Evolutionary conservation across 2,329 filamentous ascomycete species (phyloP).

Genomic region (Cercospora janseana): DNA sequence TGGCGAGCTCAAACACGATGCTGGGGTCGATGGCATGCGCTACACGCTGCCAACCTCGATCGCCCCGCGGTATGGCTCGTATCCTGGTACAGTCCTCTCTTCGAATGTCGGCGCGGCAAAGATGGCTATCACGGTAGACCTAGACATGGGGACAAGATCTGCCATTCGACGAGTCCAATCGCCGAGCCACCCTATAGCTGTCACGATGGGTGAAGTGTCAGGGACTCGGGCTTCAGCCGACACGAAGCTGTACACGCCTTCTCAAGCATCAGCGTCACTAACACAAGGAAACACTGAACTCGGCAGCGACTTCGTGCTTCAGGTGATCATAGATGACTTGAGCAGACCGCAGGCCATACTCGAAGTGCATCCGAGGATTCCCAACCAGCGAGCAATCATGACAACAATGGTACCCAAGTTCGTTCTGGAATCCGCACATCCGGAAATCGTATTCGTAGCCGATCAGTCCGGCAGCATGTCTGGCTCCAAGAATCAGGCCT

Average conservation of each 20-base stretch:
- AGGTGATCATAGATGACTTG: conserved; percentile 60
- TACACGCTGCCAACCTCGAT: conserved; percentile 68
- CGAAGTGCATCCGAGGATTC: conserved; percentile 62
- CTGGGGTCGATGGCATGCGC: conserved; percentile 63
- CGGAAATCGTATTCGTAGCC: conserved; percentile 70
- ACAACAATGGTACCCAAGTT: conserved; percentile 69
- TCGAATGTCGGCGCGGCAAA: conserved; percentile 34
- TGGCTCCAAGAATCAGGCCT: conserved; percentile 51
- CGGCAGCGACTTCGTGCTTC: conserved; percentile 65
- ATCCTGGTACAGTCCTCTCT: conserved; percentile 41
- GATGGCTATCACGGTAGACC: conserved; percentile 59
- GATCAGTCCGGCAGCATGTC: conserved; percentile 69
- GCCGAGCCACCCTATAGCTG: conserved; percentile 65
- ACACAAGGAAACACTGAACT: conserved; percentile 55
- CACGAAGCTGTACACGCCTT: conserved; percentile 50
- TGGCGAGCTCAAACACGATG: conserved; percentile 70
- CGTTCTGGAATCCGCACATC: conserved; percentile 54
- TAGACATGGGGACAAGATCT: conserved; percentile 54
- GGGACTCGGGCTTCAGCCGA: conserved; percentile 38
- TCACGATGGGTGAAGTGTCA: conserved; percentile 62
- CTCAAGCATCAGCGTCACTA: conserved; percentile 62
- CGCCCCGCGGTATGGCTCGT: conserved; percentile 62
- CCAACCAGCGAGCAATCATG: conserved; percentile 66
- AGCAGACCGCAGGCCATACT: conserved; percentile 63
- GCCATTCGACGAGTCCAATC: conserved; percentile 63